Base-by-base conservation (phyloP, 192 early-diverging fungal species). In the Gamsiella multidivaricata region DNA sequence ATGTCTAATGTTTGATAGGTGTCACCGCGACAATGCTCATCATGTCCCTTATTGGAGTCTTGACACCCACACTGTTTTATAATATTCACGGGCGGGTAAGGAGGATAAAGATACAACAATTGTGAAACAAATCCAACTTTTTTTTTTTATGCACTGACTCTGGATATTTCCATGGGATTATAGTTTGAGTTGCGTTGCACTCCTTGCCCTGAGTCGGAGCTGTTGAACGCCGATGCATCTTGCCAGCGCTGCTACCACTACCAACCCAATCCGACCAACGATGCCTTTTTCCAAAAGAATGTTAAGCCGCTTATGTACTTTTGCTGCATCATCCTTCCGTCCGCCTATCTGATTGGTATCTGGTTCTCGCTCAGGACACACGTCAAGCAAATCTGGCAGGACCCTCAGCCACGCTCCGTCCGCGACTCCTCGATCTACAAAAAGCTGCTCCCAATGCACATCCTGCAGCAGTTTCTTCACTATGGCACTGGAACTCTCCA, bases 21-120 rank as follows among this genome's bases (percentile, higher is more conserved):
- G 96, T 99, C n/a, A 96, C 97, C 6, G 89, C 91, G 34, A 98
- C 97, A 1, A 89, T 99, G 88, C 87, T 99, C 12, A 95, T 97
- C 72, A 93, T 97, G 91, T 91, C 93, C 0, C 88, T 97, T 33
- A 92, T 97, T 72, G 96, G 94, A 14, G 92, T 89, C 20, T 92
- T 99, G 81, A 94, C 94, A 1, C 97, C 97, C 1, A 97, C 97
- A 11, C 65, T 97, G 31, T 99, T 98, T 65, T 97, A 97, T 80
- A 90, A 95, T 57, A 92, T 94, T 25, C 95, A 94, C 83, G 97
- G 95, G 12, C 67, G 79, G 23, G 83, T 89, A 85, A 75, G 79
- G 11, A 6, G 20, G 3, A 59, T 49, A 14, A 51, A 31, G 26
- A 7, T 5, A 26, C 39, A 22, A 18, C 29, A 10, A 6, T 29